Evolutionary conservation across 148 eudicot genomes (phyloP), one percentile per base, ranked within the genome.

Genomic region (Chenopodium formosanum): DNA sequence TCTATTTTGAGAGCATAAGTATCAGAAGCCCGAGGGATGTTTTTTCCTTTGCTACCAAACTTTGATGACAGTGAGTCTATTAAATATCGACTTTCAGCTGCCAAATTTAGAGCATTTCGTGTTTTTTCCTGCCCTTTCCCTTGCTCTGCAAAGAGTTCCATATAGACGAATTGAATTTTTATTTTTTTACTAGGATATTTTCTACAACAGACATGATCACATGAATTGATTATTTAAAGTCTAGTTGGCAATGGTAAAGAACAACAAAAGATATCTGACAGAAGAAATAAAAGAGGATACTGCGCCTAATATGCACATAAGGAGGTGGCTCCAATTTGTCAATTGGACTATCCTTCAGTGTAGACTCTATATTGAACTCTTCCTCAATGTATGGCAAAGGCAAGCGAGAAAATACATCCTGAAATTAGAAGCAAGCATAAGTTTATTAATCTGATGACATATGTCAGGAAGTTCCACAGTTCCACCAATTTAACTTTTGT

Each of bases 251-350:
- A 3, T 32, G 20, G 73, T 34, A 31, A 12, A 29, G 19, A 40
- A 13, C 29, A 58, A 68, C 31, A 78, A 22, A 63, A 60, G 48
- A 70, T 50, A 73, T 62, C 48, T 76, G 9, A 66, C 29, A 20
- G 16, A 73, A 65, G 78, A 37, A 19, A 60, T 34, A 14, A 82
- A 52, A 56, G 74, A 86, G 97, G 99, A 95, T 95, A 95, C 99
- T 95, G 71, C 99, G 93, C 81, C 88, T 94, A 78, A 94, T 92
- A 82, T 89, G 94, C 81, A 87, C 90, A 83, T 91, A 95, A 32
- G 94, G 84, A 83, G 91, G 91, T 70, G 89, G 92, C 81, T 89
- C 97, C 83, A 86, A 60, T 76, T 83, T 88, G 60, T 83, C 84
- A 83, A 81, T 88, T 75, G 83, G 71, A 47, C 56, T 52, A 37